Percentiles rank a stretch among this genome's conserved stretches.
Evolutionary conservation across 345 rosid species (phyloP).

Genomic region (Microthlaspi erraticum): DNA sequence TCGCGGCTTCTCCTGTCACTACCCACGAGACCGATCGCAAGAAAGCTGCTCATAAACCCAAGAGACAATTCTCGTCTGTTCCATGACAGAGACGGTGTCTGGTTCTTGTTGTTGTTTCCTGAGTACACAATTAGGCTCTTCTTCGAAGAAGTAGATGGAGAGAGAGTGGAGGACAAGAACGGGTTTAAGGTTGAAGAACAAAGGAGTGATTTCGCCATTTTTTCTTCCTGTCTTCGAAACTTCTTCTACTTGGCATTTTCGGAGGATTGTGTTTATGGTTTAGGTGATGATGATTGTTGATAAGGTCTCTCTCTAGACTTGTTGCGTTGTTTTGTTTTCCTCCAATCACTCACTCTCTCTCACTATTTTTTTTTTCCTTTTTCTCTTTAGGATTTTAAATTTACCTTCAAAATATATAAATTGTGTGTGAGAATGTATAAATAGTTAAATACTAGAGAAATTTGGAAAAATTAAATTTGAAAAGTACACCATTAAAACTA

Average conservation of each 20-base stretch:
- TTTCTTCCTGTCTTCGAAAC: background rate
- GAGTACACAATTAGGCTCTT: conserved; percentile 41
- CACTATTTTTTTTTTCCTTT: background rate
- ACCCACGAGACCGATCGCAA: conserved; percentile 47
- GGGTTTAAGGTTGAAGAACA: conserved; percentile 38
- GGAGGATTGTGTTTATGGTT: conserved; percentile 18
- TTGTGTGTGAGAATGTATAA: too few relatives aligned
- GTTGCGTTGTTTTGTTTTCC: conserved; percentile 40
- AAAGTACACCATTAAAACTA: too few relatives aligned
- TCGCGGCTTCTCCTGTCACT: conserved; percentile 37
- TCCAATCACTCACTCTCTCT: conserved; percentile 41
- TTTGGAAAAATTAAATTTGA: too few relatives aligned
- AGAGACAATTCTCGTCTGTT: conserved; percentile 62
- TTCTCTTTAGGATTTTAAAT: background rate
- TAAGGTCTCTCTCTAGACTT: conserved; percentile 25
- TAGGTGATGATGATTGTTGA: conserved; percentile 32
- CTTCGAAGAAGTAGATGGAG: conserved; percentile 20
- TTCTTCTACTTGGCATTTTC: conserved; percentile 5
- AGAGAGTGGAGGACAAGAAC: conserved; percentile 24
- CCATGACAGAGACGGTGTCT: conserved; percentile 41
- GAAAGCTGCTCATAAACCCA: conserved; percentile 55
- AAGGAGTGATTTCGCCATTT: conserved; percentile 39
- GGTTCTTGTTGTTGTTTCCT: conserved; percentile 43
- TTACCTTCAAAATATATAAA: background rate
- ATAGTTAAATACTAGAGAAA: too few relatives aligned